These are phyloP conservation scores for Oryza coarctata DNA, from an alignment of 176 grass and related monocot genomes.

Conservation along the genomic window DNA sequence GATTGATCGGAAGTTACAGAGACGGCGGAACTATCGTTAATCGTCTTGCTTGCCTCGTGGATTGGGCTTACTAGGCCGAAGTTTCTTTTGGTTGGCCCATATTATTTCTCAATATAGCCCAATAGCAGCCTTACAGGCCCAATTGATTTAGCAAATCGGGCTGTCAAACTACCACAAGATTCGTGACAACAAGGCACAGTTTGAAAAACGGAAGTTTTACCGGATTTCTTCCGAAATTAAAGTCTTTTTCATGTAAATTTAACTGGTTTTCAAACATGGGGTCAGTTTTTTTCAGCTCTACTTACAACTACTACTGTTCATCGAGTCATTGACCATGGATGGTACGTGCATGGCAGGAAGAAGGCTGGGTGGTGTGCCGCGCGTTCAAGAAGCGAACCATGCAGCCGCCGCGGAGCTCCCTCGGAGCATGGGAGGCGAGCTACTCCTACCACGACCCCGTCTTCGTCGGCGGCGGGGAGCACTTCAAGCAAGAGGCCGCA, in stretches of 20 bases:
- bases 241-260: not conserved
- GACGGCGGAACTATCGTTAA: not conserved
- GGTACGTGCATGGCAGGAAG: constrained; percentile 47
- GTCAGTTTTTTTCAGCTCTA: too few relatives aligned
- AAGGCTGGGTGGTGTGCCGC: constrained; percentile 88
- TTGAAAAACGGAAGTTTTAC: not conserved
- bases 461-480: not conserved
- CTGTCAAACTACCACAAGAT: too few relatives aligned
- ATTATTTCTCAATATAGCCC: too few relatives aligned
- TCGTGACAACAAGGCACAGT: too few relatives aligned
- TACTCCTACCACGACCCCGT: constrained; percentile 40
- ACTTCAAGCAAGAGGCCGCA: constrained; percentile 34
- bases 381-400: constrained; percentile 80
- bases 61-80: not conserved
- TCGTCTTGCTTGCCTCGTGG: too few relatives aligned
- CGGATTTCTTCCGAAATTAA: not conserved
- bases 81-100: not conserved
- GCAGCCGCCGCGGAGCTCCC: constrained; percentile 37
- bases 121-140: not conserved
- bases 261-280: not conserved
- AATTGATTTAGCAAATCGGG: not conserved
- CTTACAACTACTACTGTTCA: not conserved
- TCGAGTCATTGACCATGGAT: not conserved
- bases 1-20: not conserved
- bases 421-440: constrained; percentile 46